A percentile compares a stretch with the other conserved stretches of the same genome.
These are phyloP conservation scores for Senna siamea DNA, from an alignment of 306 rosid genomes.

Conservation along the genomic window DNA sequence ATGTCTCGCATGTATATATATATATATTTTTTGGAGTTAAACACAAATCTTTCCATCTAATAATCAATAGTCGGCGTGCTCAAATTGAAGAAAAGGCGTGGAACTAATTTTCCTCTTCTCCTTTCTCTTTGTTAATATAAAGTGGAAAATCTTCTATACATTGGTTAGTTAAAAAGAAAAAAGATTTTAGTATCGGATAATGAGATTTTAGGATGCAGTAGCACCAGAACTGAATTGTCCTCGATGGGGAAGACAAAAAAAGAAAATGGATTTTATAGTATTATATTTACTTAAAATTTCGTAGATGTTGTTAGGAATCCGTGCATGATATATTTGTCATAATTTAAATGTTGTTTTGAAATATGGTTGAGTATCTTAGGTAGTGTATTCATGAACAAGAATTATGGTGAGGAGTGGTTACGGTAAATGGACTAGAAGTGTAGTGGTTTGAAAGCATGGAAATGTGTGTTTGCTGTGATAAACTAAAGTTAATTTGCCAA, in stretches of 20 bases:
- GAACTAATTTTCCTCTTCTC: background rate
- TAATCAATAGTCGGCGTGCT: background rate
- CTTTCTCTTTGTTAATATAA: background rate
- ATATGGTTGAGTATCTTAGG: background rate
- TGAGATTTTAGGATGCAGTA: background rate
- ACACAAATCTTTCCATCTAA: background rate
- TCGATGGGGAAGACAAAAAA: background rate
- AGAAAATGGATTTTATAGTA: too few species aligned
- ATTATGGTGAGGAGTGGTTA: background rate
- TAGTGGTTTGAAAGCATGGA: constrained; percentile 1
- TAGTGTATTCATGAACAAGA: background rate
- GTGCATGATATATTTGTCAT: too few species aligned
- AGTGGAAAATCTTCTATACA: too few species aligned
- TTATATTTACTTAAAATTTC: too few species aligned
- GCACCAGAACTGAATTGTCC: background rate
- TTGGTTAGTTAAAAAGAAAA: background rate
- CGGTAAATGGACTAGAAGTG: background rate
- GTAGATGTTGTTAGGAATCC: too few species aligned
- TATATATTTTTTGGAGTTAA: background rate
- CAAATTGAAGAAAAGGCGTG: background rate
- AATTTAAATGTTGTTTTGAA: too few species aligned
- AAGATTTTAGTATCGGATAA: background rate
- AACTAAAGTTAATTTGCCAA: constrained; percentile 24
- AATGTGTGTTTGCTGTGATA: constrained; percentile 31
- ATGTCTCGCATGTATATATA: background rate